Base-by-base conservation (phyloP, 2,329 filamentous ascomycete species). In the Colletotrichum tabaci region DNA sequence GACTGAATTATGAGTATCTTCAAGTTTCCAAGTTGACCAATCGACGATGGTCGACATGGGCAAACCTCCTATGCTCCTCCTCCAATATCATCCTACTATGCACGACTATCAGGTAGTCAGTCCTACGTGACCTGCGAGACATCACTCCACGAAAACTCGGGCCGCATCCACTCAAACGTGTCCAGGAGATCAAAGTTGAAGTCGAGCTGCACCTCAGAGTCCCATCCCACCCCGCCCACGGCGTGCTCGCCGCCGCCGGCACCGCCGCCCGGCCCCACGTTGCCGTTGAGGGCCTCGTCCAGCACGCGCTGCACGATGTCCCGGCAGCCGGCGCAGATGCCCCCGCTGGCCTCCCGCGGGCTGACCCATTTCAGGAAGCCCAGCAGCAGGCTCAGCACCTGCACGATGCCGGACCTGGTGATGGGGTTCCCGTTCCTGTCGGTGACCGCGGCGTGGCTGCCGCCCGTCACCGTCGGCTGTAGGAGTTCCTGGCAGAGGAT, bases 331-430 rank as follows among this genome's bases (percentile, higher is more conserved):
- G 75, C 77, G 74, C 85, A 88, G 4, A 88, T 77, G 21, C 83
- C 80, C 6, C 82, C 83, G 38, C 88, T 88, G 1, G 85, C 84
- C 0, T 84, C 84, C 0, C 81, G 80, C 0, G 85, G 84, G 3
- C 81, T 80, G 1, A 88, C 80, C 86, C 86, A 88, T 61, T 86
- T 84, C 6, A 88, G 79, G 58, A 87, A 88, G 0, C 84, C 85
- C 7, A 87, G 82, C 0, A 88, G 77, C 1, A 88, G 82, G 65
- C 84, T 87, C 1, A 88, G 80, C 61, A 87, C 84, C 71, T 88
- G 86, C n/a, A 88, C 83, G 8, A 88, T 85, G 47, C 81, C 82
- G 0, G 85, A 87, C 1, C 84, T 80, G 1, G 82, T 86, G 10
- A 87, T 78, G 15, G 78, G 70, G 26, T 78, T 76, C 18, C 76